These are phyloP conservation scores for Primulina eburnea DNA, from an alignment of 257 asterid genomes.

Conservation along the genomic window DNA sequence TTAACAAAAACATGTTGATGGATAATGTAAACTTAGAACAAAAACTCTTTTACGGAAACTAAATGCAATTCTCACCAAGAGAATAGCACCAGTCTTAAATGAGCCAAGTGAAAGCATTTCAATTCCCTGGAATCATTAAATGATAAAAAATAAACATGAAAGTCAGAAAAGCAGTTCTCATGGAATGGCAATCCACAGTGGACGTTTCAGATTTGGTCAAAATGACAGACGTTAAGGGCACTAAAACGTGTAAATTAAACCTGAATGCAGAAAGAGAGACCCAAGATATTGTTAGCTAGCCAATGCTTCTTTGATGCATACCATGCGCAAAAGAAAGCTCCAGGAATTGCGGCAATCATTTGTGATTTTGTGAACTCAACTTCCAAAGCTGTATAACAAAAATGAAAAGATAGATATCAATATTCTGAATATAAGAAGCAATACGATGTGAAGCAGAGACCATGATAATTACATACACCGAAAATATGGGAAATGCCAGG, in stretches of 20 bases:
- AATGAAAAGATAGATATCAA: conserved; percentile 22
- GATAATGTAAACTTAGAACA: not conserved
- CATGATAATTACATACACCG: conserved; percentile 45
- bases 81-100: conserved; percentile 94
- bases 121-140: conserved; percentile 39
- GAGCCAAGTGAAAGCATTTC: conserved; percentile 97
- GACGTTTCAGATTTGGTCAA: conserved; percentile 8
- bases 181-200: not conserved
- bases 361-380: conserved; percentile 89
- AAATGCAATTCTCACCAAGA: conserved; percentile 57
- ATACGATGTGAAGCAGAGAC: conserved; percentile 19
- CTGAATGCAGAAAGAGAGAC: conserved; percentile 97
- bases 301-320: conserved; percentile 95
- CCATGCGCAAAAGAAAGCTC: conserved; percentile 94
- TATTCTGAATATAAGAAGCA: conserved; percentile 15
- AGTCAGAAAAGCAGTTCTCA: not conserved
- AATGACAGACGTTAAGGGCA: not conserved
- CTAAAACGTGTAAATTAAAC: conserved; percentile 32
- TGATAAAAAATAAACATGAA: not conserved
- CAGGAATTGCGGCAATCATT: conserved; percentile 81
- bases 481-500: conserved; percentile 72
- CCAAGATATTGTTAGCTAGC: conserved; percentile 93
- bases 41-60: not conserved
- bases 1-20: not conserved
- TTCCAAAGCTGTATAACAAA: conserved; percentile 72